Percentiles rank a stretch among this genome's conserved stretches.
Conservation (phyloP, 1,284 basidiomycete genomes). For the Somion occarium region DNA sequence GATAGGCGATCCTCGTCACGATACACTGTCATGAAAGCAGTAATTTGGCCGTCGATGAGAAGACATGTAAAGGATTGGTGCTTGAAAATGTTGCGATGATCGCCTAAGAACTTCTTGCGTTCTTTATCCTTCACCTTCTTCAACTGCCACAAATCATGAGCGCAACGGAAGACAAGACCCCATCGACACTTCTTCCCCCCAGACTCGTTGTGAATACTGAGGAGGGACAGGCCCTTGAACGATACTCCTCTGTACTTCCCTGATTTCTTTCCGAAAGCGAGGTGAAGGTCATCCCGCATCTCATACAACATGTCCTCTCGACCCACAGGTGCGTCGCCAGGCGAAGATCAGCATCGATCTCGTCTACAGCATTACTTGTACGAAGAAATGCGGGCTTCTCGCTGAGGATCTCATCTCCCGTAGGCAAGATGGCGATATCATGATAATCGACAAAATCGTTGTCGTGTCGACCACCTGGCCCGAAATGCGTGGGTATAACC, state of each 20-base stretch:
- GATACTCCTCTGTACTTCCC: slow-evolving; percentile 38
- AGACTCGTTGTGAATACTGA: slow-evolving; percentile 29
- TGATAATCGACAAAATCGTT: slow-evolving; percentile 59
- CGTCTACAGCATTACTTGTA: slow-evolving; percentile 37
- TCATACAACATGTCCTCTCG: slow-evolving; percentile 65
- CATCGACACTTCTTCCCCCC: slow-evolving; percentile 35
- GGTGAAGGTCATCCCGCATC: slow-evolving; percentile 53
- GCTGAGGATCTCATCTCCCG: slow-evolving; percentile 48
- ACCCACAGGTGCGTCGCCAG: slow-evolving; percentile 45
- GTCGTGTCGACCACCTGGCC: slow-evolving; percentile 60
- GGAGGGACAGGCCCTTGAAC: slow-evolving; percentile 35
- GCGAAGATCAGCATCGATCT: slow-evolving; percentile 33
- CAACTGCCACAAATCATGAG: slow-evolving; percentile 38
- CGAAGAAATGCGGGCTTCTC: slow-evolving; percentile 43
- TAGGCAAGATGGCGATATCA: slow-evolving; percentile 53
- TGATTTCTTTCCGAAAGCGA: slow-evolving; percentile 40
- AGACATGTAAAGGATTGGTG: slow-evolving; percentile 52
- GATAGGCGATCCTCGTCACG: slow-evolving; percentile 50
- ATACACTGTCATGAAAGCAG: slow-evolving; percentile 48
- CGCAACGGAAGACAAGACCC: slow-evolving; percentile 41
- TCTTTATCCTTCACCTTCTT: slow-evolving; percentile 23
- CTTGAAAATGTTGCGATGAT: slow-evolving; percentile 40
- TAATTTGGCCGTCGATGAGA: slow-evolving; percentile 40
- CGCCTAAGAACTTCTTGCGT: slow-evolving; percentile 28
- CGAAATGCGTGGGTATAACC: slow-evolving; percentile 18